These are phyloP conservation scores for Blastobotrys petasosporus DNA, from an alignment of 1,139 yeast genomes.

Conservation along the genomic window DNA sequence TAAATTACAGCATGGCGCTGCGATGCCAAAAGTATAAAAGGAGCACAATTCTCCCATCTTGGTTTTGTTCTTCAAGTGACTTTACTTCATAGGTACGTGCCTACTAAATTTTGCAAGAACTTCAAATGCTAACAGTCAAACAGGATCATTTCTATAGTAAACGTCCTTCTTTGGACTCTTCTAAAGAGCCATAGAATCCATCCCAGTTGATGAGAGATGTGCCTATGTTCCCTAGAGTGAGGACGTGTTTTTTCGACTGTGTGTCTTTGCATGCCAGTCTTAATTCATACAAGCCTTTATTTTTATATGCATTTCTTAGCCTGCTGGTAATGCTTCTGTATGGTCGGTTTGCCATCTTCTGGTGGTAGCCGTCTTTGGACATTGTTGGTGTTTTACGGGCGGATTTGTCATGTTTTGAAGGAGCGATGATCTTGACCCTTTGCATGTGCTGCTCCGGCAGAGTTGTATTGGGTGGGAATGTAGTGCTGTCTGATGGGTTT, in stretches of 20 bases:
- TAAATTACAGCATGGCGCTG: conserved; percentile 1
- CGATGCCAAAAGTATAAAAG: conserved; percentile 10
- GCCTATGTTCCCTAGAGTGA: conserved; percentile 96
- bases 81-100: conserved; percentile 12
- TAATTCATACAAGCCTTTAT: conserved; percentile 10
- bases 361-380: conserved; percentile 5
- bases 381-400: background rate
- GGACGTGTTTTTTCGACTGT: conserved; percentile 33
- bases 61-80: conserved; percentile 11
- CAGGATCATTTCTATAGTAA: conserved; percentile 94
- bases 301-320: conserved; percentile 9
- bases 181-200: conserved; percentile 99
- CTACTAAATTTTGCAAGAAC: conserved; percentile 4
- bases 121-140: conserved; percentile 1
- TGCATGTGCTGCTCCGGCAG: conserved; percentile 83
- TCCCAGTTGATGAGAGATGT: conserved; percentile 98
- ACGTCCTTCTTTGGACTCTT: conserved; percentile 98
- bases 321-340: conserved; percentile 8
- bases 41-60: conserved; percentile 5
- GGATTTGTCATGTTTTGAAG: conserved; percentile 25
- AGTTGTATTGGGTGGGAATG: conserved; percentile 89
- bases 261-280: conserved; percentile 7
- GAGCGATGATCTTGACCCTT: conserved; percentile 99
- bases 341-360: conserved; percentile 5
- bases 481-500: conserved; percentile 99